Percentiles rank a stretch among this genome's conserved stretches.
Conservation (phyloP, 2,329 filamentous ascomycete genomes). For the Aspergillaceae sp. region DNA sequence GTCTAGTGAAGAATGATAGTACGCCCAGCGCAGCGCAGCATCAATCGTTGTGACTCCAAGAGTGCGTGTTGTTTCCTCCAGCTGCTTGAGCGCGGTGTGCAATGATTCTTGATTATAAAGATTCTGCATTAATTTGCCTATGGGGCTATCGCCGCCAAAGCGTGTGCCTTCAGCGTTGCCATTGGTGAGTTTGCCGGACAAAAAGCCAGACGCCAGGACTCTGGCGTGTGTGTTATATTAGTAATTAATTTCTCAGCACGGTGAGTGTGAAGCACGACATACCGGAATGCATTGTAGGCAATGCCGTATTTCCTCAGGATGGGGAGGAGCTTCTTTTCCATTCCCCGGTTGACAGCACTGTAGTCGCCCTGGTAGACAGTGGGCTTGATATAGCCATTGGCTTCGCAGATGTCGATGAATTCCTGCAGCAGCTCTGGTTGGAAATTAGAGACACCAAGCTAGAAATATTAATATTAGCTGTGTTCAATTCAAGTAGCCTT, state of each 20-base stretch:
- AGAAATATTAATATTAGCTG: neutral
- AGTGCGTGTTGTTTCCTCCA: slow-evolving; percentile 18
- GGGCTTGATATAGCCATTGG: slow-evolving; percentile 29
- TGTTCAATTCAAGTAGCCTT: neutral
- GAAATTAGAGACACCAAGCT: slow-evolving; percentile 35
- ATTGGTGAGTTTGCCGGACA: slow-evolving; percentile 25
- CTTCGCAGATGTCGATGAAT: slow-evolving; percentile 26
- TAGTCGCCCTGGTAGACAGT: slow-evolving; percentile 36
- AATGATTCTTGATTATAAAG: slow-evolving; percentile 23
- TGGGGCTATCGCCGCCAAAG: slow-evolving; percentile 18
- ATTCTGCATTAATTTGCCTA: slow-evolving; percentile 14
- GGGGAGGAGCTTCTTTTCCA: slow-evolving; percentile 30
- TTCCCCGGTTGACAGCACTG: slow-evolving; percentile 28
- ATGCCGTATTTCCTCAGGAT: slow-evolving; percentile 23
- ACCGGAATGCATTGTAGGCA: slow-evolving; percentile 4
- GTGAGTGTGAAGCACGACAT: neutral
- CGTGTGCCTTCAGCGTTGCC: slow-evolving; percentile 19
- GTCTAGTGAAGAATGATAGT: slow-evolving; percentile 22
- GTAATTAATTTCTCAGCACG: neutral
- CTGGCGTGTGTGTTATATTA: slow-evolving; percentile 2
- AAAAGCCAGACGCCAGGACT: slow-evolving; percentile 27
- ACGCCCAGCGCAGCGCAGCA: slow-evolving; percentile 29
- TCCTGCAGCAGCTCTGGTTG: slow-evolving; percentile 20
- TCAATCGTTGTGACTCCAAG: slow-evolving; percentile 23
- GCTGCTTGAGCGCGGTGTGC: slow-evolving; percentile 21